Conservation (phyloP, 768 basidiomycete genomes). For the Serendipita vermifera region DNA sequence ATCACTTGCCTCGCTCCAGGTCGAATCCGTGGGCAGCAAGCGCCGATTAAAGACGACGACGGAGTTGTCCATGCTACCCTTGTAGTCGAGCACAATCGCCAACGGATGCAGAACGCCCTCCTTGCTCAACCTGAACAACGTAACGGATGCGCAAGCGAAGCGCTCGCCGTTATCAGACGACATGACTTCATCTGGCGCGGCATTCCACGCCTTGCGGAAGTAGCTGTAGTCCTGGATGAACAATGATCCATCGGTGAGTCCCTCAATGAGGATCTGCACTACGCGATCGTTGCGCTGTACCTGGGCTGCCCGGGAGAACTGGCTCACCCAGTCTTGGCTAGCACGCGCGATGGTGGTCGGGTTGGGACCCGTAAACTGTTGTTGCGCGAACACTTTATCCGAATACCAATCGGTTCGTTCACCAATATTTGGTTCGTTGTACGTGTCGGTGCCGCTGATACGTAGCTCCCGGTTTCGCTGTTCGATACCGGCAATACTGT, state of each 20-base stretch:
- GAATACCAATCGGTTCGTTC: background rate
- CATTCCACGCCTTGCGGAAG: background rate
- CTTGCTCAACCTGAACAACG: background rate
- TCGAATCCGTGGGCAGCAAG: too few species aligned
- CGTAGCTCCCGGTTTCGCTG: background rate
- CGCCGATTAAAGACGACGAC: too few species aligned
- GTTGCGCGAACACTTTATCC: background rate
- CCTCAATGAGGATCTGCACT: background rate
- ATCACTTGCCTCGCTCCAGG: too few species aligned
- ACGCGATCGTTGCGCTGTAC: background rate
- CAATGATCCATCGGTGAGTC: background rate
- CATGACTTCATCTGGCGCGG: background rate
- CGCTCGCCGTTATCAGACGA: background rate
- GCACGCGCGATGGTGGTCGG: background rate
- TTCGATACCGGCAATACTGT: too few species aligned
- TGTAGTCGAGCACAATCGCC: too few species aligned
- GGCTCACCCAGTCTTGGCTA: background rate
- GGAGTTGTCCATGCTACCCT: background rate
- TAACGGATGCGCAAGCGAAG: background rate
- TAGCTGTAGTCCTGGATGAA: background rate
- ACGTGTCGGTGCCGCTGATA: background rate
- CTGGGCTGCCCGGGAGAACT: background rate
- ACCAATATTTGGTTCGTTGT: background rate
- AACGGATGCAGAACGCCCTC: background rate
- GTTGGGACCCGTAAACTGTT: background rate